Conservation (phyloP, 768 basidiomycete genomes). For the Pholiota microspora region DNA sequence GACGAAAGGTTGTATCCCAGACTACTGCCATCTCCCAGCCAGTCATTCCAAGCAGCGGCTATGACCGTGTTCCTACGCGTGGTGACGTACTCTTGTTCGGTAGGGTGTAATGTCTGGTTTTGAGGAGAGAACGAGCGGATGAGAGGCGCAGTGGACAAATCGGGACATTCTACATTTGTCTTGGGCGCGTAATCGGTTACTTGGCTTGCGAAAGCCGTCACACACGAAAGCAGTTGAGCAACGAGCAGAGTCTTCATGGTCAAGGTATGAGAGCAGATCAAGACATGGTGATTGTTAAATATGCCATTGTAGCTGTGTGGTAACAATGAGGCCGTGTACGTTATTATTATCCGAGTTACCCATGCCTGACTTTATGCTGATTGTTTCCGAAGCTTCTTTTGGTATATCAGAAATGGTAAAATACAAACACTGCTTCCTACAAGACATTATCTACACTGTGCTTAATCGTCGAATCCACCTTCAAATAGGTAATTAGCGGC, state of each 20-base stretch:
- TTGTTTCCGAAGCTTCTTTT: neutral
- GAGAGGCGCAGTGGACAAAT: slow-evolving; percentile 42
- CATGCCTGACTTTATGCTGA: neutral
- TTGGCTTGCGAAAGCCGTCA: slow-evolving; percentile 5
- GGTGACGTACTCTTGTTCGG: slow-evolving; percentile 46
- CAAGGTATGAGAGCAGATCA: too few relatives aligned
- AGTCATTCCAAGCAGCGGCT: slow-evolving; percentile 51
- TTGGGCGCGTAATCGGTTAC: slow-evolving; percentile 50
- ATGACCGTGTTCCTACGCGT: slow-evolving; percentile 39
- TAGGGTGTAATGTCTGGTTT: slow-evolving; percentile 48
- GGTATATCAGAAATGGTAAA: slow-evolving; percentile 1
- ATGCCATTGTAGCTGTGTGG: neutral
- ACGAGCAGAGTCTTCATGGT: slow-evolving; percentile 1
- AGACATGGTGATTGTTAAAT: neutral
- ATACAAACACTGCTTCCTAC: neutral
- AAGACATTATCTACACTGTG: neutral
- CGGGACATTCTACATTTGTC: slow-evolving; percentile 48
- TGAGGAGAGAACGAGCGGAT: slow-evolving; percentile 50
- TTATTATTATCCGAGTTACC: neutral
- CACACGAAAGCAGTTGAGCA: neutral
- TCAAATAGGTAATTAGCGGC: slow-evolving; percentile 96
- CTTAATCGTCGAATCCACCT: slow-evolving; percentile 47
- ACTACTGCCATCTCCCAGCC: slow-evolving; percentile 53
- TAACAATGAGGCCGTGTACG: slow-evolving; percentile 8
- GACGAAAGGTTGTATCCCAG: slow-evolving; percentile 51